phyloP scores from a whole-genome alignment of 768 basidiomycete genomes.

The Trametes gibbosa region DNA sequence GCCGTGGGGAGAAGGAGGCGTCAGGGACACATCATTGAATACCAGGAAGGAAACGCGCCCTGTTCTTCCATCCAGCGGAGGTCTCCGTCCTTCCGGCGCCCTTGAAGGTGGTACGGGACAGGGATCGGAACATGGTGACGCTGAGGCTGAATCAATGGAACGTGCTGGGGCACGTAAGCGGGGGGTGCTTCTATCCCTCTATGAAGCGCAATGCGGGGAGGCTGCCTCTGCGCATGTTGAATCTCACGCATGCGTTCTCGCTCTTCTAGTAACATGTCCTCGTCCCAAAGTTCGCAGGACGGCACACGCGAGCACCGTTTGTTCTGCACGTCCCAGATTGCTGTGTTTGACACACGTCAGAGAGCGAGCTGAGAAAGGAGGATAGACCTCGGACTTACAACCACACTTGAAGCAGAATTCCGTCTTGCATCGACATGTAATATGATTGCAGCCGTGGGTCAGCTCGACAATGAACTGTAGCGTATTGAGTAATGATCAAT shows the following conservation, averaged over 20 bases:
- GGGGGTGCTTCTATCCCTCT: not conserved
- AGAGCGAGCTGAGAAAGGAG: not conserved
- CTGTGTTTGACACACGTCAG: not conserved
- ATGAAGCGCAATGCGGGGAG: not conserved
- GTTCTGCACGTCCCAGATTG: conserved; percentile 26
- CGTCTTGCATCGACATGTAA: conserved; percentile 36
- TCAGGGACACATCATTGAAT: not conserved
- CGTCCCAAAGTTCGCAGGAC: conserved; percentile 39
- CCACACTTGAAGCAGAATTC: conserved; percentile 42
- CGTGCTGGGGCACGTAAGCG: not conserved
- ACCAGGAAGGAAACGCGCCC: conserved; percentile 5
- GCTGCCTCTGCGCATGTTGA: conserved; percentile 7
- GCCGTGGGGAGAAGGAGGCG: not conserved
- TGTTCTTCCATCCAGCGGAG: conserved; percentile 25
- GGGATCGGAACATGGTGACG: no score
- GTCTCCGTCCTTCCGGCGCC: not conserved
- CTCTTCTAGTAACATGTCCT: conserved; percentile 35
- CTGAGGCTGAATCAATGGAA: not conserved
- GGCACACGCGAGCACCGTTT: conserved; percentile 32
- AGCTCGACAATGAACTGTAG: conserved; percentile 26
- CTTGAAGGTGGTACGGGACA: no score
- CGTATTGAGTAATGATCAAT: not conserved
- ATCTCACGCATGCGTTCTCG: conserved; percentile 29
- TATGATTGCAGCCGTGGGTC: conserved; percentile 36
- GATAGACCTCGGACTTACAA: conserved; percentile 24